phyloP scores from a whole-genome alignment of 176 grass and related monocot genomes.

The Luzula sylvatica region DNA sequence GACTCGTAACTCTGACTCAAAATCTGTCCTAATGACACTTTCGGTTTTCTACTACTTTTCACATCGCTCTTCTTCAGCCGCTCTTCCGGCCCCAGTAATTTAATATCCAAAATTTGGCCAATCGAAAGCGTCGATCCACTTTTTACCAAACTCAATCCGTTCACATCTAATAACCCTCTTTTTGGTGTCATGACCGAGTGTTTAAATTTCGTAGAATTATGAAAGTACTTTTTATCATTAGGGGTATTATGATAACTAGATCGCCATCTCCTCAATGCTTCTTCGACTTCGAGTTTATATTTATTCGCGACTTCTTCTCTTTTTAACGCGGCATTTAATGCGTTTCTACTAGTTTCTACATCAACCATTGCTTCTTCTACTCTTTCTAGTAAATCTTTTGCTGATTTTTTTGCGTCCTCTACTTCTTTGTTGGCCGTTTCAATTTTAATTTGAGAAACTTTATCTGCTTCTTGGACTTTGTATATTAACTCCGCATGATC shows the following conservation, averaged over 20 bases:
- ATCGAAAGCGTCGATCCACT: slow-evolving; percentile 49
- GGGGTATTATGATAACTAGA: slow-evolving; percentile 26
- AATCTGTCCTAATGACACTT: slow-evolving; percentile 75
- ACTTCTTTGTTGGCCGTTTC: slow-evolving; percentile 49
- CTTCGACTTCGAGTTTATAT: slow-evolving; percentile 42
- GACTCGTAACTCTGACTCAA: slow-evolving; percentile 63
- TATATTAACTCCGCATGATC: slow-evolving; percentile 35
- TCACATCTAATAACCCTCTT: slow-evolving; percentile 55
- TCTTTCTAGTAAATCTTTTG: slow-evolving; percentile 60
- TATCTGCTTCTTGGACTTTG: slow-evolving; percentile 45
- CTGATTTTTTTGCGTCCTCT: slow-evolving; percentile 42
- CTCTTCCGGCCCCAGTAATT: slow-evolving; percentile 46
- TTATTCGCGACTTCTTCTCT: slow-evolving; percentile 57
- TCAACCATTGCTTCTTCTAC: slow-evolving; percentile 72
- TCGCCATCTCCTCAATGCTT: slow-evolving; percentile 39
- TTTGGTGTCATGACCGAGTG: slow-evolving; percentile 13
- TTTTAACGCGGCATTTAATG: slow-evolving; percentile 57
- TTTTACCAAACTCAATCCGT: slow-evolving; percentile 67
- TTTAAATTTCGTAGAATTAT: slow-evolving; percentile 60
- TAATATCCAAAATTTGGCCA: slow-evolving; percentile 93
- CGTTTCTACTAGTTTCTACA: slow-evolving; percentile 61
- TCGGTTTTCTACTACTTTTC: slow-evolving; percentile 25
- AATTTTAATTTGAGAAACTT: slow-evolving; percentile 28
- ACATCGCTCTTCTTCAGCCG: slow-evolving; percentile 5
- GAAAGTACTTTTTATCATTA: slow-evolving; percentile 4